Conservation (phyloP, 208 protist species). For the Balamuthia mandrillaris region DNA sequence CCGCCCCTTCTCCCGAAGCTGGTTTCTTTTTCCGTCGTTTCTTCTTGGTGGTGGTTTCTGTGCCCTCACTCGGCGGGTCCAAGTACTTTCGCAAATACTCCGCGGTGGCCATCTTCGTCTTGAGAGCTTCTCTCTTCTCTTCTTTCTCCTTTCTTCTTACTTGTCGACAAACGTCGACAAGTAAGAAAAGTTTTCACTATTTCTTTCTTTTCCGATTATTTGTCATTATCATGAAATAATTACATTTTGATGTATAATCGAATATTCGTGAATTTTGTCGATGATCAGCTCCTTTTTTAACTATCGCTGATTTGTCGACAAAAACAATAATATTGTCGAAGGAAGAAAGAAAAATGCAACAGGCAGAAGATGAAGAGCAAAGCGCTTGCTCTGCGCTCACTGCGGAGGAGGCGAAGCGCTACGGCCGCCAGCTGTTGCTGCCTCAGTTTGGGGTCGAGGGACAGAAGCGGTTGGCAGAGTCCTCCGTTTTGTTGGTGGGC, state of each 20-base stretch:
- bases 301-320: background rate
- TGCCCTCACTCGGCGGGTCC: background rate
- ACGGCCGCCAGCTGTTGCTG: slow-evolving; percentile 60
- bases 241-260: background rate
- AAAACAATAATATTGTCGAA: background rate
- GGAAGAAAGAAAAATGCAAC: background rate
- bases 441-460: slow-evolving; percentile 59
- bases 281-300: background rate
- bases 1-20: background rate
- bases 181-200: too few species aligned
- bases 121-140: too few species aligned
- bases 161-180: too few species aligned
- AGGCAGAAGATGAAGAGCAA: too few species aligned
- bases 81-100: slow-evolving; percentile 6
- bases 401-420: slow-evolving; percentile 45
- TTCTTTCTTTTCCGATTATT: too few species aligned
- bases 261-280: background rate
- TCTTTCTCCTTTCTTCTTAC: too few species aligned
- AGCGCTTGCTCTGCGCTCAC: background rate
- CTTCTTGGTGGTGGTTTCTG: background rate
- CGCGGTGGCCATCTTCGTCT: background rate
- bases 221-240: background rate
- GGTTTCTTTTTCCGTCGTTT: background rate
- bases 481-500: slow-evolving; percentile 61
- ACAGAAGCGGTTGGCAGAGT: slow-evolving; percentile 23